Conservation (phyloP, 306 rosid genomes). For the Erythrophleum fordii region DNA sequence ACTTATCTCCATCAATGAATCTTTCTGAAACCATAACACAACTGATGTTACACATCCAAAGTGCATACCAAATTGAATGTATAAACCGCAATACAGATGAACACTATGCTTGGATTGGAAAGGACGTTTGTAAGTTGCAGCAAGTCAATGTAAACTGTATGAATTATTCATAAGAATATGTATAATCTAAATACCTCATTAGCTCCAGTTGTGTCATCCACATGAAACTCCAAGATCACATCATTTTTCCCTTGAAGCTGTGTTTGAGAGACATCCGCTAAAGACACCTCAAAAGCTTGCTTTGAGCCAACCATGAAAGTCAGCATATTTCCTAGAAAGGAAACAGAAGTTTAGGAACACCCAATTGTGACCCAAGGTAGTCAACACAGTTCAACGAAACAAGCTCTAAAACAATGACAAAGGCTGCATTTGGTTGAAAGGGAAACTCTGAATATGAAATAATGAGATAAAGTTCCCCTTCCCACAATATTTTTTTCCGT, state of each 20-base stretch:
- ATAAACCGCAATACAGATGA: slow-evolving; percentile 9
- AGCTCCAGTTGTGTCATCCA: slow-evolving; percentile 97
- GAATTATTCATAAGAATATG: slow-evolving; percentile 1
- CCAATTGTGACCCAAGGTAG: slow-evolving; percentile 10
- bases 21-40: slow-evolving; percentile 70
- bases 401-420: neutral
- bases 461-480: slow-evolving; percentile 24
- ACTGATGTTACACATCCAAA: slow-evolving; percentile 15
- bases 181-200: slow-evolving; percentile 68
- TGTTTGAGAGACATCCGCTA: slow-evolving; percentile 96
- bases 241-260: slow-evolving; percentile 97
- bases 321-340: slow-evolving; percentile 83
- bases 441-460: neutral
- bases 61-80: neutral
- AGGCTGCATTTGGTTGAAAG: slow-evolving; percentile 14
- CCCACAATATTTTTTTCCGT: neutral
- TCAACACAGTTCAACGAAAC: slow-evolving; percentile 12
- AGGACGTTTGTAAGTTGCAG: slow-evolving; percentile 11
- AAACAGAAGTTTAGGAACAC: slow-evolving; percentile 34
- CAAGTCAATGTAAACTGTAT: slow-evolving; percentile 18
- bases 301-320: slow-evolving; percentile 85
- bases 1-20: slow-evolving; percentile 97
- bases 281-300: slow-evolving; percentile 98
- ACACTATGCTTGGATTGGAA: slow-evolving; percentile 16
- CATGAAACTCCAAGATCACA: slow-evolving; percentile 92